These are phyloP conservation scores for Magnolia sinica DNA, from an alignment of 164 flowering plant genomes.

Conservation along the genomic window DNA sequence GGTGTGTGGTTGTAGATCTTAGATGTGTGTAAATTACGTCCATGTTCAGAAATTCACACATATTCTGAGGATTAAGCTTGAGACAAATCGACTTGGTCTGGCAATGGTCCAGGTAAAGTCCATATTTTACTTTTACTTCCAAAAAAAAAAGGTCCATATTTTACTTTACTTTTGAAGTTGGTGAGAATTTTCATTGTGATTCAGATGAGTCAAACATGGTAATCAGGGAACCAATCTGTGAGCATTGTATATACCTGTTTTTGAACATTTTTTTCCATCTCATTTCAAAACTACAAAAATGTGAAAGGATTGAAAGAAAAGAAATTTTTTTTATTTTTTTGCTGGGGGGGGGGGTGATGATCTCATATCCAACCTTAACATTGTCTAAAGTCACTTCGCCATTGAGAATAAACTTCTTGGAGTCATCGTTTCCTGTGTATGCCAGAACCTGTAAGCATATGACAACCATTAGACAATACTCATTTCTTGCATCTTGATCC, in stretches of 20 bases:
- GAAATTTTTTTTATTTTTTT: no score
- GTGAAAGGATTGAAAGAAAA: not conserved
- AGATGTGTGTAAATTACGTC: not conserved
- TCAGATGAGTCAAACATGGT: not conserved
- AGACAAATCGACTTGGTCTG: not conserved
- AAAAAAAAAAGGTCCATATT: no score
- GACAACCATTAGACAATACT: not conserved
- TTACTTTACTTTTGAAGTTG: not conserved
- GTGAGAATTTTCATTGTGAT: not conserved
- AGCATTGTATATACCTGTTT: not conserved
- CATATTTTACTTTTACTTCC: no score
- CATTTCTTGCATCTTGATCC: not conserved
- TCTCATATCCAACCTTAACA: constrained; percentile 52
- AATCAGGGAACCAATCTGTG: not conserved
- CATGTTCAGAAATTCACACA: not conserved
- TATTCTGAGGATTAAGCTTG: not conserved
- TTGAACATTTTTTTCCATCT: not conserved
- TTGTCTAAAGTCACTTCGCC: constrained; percentile 60
- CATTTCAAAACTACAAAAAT: not conserved
- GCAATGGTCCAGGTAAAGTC: no score
- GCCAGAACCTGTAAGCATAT: constrained; percentile 55
- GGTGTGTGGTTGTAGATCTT: not conserved
- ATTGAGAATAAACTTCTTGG: constrained; percentile 55
- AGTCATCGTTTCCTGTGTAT: constrained; percentile 73
- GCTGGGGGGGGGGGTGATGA: no score